Conservation (phyloP, 345 rosid genomes). For the Populus simonii region DNA sequence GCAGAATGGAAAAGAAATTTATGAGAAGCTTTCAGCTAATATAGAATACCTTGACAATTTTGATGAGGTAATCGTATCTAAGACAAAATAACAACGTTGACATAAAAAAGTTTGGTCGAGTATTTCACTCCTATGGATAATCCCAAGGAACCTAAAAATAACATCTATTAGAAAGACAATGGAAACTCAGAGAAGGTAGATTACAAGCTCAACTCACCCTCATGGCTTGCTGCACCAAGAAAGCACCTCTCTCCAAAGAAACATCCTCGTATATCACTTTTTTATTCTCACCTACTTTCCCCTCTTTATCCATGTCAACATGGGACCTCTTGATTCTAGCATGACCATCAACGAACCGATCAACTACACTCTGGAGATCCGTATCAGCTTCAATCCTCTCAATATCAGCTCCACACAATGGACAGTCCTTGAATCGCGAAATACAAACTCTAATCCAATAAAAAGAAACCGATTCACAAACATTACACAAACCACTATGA, state of each 20-base stretch:
- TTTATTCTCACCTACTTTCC: conserved; percentile 38
- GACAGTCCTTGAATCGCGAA: conserved; percentile 82
- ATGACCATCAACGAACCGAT: conserved; percentile 90
- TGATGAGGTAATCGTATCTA: not conserved
- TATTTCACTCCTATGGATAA: not conserved
- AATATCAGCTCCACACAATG: conserved; percentile 93
- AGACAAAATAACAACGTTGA: not conserved
- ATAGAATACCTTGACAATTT: not conserved
- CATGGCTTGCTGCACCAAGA: conserved; percentile 97
- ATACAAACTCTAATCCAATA: conserved; percentile 53
- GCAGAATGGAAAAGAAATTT: not conserved
- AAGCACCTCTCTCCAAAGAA: conserved; percentile 91
- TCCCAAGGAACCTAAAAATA: not conserved
- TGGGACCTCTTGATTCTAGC: conserved; percentile 86
- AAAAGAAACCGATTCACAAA: not conserved
- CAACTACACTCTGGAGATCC: conserved; percentile 73
- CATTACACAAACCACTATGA: not conserved
- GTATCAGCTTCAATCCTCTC: conserved; percentile 70
- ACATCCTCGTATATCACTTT: conserved; percentile 85
- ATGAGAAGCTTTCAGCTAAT: not conserved
- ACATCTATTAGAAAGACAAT: not conserved
- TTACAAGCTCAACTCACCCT: conserved; percentile 55
- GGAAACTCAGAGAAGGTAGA: not conserved
- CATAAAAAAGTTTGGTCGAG: not conserved
- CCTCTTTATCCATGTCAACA: conserved; percentile 45